Evolutionary conservation across 2,329 filamentous ascomycete species (phyloP).

Genomic region (Microthyrium microscopicum): DNA sequence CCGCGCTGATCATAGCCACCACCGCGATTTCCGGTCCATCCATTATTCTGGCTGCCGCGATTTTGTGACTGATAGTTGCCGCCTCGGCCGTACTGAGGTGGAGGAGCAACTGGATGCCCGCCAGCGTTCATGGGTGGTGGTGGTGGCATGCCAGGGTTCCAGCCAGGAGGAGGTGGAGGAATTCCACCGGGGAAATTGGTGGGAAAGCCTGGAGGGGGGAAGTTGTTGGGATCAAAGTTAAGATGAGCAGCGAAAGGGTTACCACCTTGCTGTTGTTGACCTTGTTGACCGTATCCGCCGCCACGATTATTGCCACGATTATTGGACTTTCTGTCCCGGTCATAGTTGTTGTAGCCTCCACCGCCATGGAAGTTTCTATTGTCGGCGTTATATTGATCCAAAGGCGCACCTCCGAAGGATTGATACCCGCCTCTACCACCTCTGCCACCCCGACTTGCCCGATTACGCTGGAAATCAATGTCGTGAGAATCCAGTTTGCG

Average conservation of each 20-base stretch:
- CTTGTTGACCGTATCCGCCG: constrained; percentile 12
- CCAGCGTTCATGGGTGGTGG: too few relatives aligned
- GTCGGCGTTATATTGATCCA: constrained; percentile 26
- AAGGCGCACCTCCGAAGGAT: constrained; percentile 51
- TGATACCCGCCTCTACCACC: too few relatives aligned
- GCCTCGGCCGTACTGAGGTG: not conserved
- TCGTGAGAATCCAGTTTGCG: constrained; percentile 61
- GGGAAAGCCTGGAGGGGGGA: too few relatives aligned
- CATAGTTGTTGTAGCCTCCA: constrained; percentile 38
- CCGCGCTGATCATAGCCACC: constrained; percentile 2
- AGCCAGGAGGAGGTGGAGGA: too few relatives aligned
- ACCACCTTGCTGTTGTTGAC: constrained; percentile 7
- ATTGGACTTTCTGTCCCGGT: constrained; percentile 13
- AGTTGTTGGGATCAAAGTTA: too few relatives aligned
- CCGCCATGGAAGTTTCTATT: constrained; percentile 20
- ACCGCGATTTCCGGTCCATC: constrained; percentile 5
- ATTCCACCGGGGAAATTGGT: too few relatives aligned
- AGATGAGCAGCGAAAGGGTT: constrained; percentile 5
- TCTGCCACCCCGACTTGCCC: constrained; percentile 49
- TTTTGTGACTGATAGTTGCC: not conserved
- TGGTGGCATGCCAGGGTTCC: too few relatives aligned
- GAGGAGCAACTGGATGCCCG: too few relatives aligned
- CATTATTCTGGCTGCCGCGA: constrained; percentile 5
- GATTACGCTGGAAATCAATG: constrained; percentile 53
- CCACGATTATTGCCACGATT: constrained; percentile 12